These are phyloP conservation scores for Harrya chromipes DNA, from an alignment of 768 basidiomycete genomes.

Conservation along the genomic window DNA sequence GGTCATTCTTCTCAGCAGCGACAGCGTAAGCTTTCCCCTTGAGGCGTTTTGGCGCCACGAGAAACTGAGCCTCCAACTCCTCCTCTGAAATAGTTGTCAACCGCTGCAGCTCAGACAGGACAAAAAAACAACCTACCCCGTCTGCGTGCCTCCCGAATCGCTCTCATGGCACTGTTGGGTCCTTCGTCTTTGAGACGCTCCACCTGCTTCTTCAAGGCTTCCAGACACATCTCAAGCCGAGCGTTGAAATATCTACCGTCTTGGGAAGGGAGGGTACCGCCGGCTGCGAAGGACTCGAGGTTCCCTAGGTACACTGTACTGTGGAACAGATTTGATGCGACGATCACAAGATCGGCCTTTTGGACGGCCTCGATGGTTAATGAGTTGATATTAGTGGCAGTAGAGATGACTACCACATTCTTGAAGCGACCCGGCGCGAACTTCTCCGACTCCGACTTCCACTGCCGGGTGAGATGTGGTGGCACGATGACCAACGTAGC, in stretches of 20 bases:
- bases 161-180: slow-evolving; percentile 53
- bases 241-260: slow-evolving; percentile 90
- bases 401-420: slow-evolving; percentile 61
- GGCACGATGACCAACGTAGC: slow-evolving; percentile 86
- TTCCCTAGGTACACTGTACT: slow-evolving; percentile 75
- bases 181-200: slow-evolving; percentile 66
- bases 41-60: slow-evolving; percentile 59
- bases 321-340: slow-evolving; percentile 84
- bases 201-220: slow-evolving; percentile 60
- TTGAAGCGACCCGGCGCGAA: slow-evolving; percentile 53
- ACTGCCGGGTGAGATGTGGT: slow-evolving; percentile 86
- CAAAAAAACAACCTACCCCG: slow-evolving; percentile 42
- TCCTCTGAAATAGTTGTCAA: slow-evolving; percentile 38
- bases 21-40: slow-evolving; percentile 74
- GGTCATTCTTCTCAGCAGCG: slow-evolving; percentile 40
- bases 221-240: slow-evolving; percentile 63
- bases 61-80: slow-evolving; percentile 45
- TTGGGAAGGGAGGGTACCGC: slow-evolving; percentile 64
- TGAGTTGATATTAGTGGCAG: slow-evolving; percentile 66
- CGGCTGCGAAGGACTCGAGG: slow-evolving; percentile 66
- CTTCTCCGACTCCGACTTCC: slow-evolving; percentile 82
- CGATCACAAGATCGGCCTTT: slow-evolving; percentile 82
- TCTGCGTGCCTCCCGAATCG: slow-evolving; percentile 62
- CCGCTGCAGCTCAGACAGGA: background rate
- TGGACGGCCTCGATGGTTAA: slow-evolving; percentile 70